Evolutionary conservation across 805 yeast species (phyloP), one percentile per base, ranked within the genome.

Genomic region (Candida ficus): DNA sequence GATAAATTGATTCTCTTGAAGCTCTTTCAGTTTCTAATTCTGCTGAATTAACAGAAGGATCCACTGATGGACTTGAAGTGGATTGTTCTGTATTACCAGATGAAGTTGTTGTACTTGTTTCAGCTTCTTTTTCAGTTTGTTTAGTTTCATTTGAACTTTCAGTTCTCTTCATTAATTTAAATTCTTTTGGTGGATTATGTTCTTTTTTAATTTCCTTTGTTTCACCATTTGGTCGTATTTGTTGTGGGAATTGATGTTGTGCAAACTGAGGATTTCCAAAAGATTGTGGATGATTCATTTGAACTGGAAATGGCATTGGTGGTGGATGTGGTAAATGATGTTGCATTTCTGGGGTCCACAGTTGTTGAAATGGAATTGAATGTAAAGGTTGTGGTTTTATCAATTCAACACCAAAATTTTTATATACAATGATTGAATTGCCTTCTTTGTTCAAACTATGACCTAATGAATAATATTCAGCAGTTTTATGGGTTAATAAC

Each of bases 401-500:
- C 3, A 40, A 39, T 27, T 52, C 53, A 9, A 50, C 60, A 7
- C 53, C 53, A 34, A 58, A 49, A 33, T 56, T 62, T 48, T 70
- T 70, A 58, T 55, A 70, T 8, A 70, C 63, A 6, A 68, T 56
- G 19, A 70, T 64, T 18, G 78, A 70, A 37, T 64, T 63, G 9
- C 78, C 78, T 44, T 72, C 78, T 23, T 53, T 48, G 48, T 70
- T 74, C 11, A 76, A 48, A 8, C 69, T 70, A 52, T 83, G 90
- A 32, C 78, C 78, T 41, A 83, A 57, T 19, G 68, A 63, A 52
- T 81, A 80, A 55, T 80, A 81, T 29, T 78, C 82, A 5, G 89
- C 85, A 27, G 82, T 62, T 48, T 81, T 83, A 58, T 84, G 90
- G 0, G 83, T 71, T 39, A 84, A 60, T 34, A 84, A 63, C 48